phyloP scores from a whole-genome alignment of 768 basidiomycete species.

The Sporobolomyces pararoseus region DNA sequence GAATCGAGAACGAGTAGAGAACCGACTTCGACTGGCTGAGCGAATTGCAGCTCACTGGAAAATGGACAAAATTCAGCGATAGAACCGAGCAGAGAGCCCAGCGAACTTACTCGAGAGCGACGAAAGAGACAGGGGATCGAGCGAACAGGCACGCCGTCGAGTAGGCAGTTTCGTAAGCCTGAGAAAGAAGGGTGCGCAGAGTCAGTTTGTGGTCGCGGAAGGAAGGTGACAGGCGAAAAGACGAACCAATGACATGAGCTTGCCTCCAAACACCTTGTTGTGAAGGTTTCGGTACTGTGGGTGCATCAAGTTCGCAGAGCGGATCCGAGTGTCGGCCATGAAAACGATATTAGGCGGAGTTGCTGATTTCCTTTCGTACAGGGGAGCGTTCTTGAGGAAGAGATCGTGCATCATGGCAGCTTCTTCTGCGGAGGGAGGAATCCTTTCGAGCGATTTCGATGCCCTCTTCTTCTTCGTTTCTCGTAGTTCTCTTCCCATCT shows the following conservation, averaged over 20 bases:
- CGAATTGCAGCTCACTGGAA: conserved; percentile 40
- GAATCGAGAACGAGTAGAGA: conserved; percentile 41
- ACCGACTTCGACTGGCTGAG: conserved; percentile 43
- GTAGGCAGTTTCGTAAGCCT: conserved; percentile 44
- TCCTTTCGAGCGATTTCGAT: conserved; percentile 15
- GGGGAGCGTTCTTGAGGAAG: conserved; percentile 12
- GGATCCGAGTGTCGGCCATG: conserved; percentile 29
- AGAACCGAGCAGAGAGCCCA: neutral
- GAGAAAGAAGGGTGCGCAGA: neutral
- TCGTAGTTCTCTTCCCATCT: conserved; percentile 42
- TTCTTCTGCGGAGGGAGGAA: conserved; percentile 34
- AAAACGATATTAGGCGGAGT: conserved; percentile 27
- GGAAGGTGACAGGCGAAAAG: neutral
- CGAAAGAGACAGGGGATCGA: conserved; percentile 39
- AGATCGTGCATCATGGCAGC: conserved; percentile 30
- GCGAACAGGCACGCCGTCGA: conserved; percentile 42
- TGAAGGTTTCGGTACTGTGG: conserved; percentile 39
- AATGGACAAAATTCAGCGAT: neutral
- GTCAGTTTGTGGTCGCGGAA: too few relatives aligned
- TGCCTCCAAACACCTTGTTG: conserved; percentile 38
- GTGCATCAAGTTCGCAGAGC: conserved; percentile 28
- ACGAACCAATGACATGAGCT: conserved; percentile 38
- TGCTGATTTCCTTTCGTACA: conserved; percentile 28
- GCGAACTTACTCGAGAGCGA: conserved; percentile 36
- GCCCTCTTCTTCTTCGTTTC: conserved; percentile 38